These are phyloP conservation scores for Hemileccinum rubropunctum DNA, from an alignment of 768 basidiomycete species.

Conservation along the genomic window DNA sequence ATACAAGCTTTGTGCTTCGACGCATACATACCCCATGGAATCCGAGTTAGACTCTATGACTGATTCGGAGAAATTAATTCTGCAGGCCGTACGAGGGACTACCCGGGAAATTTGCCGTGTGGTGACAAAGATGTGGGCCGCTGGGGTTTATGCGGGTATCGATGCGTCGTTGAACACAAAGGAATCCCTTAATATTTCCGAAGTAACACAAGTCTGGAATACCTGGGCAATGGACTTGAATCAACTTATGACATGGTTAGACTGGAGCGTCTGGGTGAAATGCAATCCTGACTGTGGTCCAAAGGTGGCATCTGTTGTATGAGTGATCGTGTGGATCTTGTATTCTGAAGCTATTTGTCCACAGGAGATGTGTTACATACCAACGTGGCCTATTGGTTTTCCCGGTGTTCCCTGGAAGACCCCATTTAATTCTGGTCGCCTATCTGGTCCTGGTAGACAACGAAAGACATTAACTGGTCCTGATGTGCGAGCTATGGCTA, in stretches of 20 bases:
- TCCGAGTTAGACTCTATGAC: slow-evolving; percentile 17
- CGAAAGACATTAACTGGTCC: neutral
- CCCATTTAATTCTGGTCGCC: neutral
- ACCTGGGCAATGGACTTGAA: slow-evolving; percentile 37
- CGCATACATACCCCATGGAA: slow-evolving; percentile 19
- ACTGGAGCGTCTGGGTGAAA: slow-evolving; percentile 50
- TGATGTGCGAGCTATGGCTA: neutral
- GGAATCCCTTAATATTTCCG: neutral
- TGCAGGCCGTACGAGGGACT: slow-evolving; percentile 31
- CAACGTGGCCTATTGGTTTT: slow-evolving; percentile 22
- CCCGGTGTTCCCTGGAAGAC: neutral
- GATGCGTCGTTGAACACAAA: slow-evolving; percentile 9
- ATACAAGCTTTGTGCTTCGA: slow-evolving; percentile 28
- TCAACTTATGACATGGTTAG: slow-evolving; percentile 47
- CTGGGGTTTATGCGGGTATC: slow-evolving; percentile 28
- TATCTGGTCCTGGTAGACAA: no score
- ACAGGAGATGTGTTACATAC: slow-evolving; percentile 28
- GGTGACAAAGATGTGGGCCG: slow-evolving; percentile 46
- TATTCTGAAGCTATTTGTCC: no score
- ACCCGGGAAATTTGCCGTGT: slow-evolving; percentile 46
- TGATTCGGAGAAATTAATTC: slow-evolving; percentile 28
- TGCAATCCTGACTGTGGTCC: slow-evolving; percentile 45
- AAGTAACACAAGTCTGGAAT: slow-evolving; percentile 10
- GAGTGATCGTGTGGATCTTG: neutral
- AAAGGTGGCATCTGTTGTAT: slow-evolving; percentile 37